A percentile compares a stretch with the other conserved stretches of the same genome.
These are phyloP conservation scores for Lophiostoma macrostomum DNA, from an alignment of 495 filamentous ascomycete species.

Conservation along the genomic window DNA sequence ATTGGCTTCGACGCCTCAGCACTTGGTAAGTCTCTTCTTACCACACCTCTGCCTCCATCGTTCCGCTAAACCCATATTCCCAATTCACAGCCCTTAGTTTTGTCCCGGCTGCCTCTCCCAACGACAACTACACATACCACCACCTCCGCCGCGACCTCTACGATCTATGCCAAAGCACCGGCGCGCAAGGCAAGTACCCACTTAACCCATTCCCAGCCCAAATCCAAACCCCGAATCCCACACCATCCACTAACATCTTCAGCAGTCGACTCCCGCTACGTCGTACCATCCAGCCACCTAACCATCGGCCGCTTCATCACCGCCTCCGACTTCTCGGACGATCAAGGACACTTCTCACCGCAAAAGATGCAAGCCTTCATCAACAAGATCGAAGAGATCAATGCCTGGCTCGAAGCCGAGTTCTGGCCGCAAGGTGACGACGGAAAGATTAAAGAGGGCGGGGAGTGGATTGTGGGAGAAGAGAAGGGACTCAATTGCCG, in stretches of 20 bases:
- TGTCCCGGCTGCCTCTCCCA: slow-evolving; percentile 60
- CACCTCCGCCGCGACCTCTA: slow-evolving; percentile 81
- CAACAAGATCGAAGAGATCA: slow-evolving; percentile 68
- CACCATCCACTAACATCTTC: too few species aligned
- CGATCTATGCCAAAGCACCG: slow-evolving; percentile 52
- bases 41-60: too few species aligned
- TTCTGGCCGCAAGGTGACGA: slow-evolving; percentile 57
- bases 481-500: slow-evolving; percentile 70
- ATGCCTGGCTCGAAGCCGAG: slow-evolving; percentile 62
- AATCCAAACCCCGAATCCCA: too few species aligned
- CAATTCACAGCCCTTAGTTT: slow-evolving; percentile 84
- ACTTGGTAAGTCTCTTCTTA: too few species aligned
- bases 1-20: slow-evolving; percentile 82
- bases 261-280: slow-evolving; percentile 74
- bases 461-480: slow-evolving; percentile 71
- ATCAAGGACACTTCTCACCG: slow-evolving; percentile 35
- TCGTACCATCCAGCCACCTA: slow-evolving; percentile 82
- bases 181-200: too few species aligned
- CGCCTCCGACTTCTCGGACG: slow-evolving; percentile 45
- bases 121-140: slow-evolving; percentile 77
- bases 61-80: too few species aligned
- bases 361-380: slow-evolving; percentile 59
- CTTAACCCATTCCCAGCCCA: too few species aligned
- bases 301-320: slow-evolving; percentile 78
- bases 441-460: slow-evolving; percentile 46